phyloP scores from a whole-genome alignment of 306 rosid genomes.

The Gleditsia sinensis region DNA sequence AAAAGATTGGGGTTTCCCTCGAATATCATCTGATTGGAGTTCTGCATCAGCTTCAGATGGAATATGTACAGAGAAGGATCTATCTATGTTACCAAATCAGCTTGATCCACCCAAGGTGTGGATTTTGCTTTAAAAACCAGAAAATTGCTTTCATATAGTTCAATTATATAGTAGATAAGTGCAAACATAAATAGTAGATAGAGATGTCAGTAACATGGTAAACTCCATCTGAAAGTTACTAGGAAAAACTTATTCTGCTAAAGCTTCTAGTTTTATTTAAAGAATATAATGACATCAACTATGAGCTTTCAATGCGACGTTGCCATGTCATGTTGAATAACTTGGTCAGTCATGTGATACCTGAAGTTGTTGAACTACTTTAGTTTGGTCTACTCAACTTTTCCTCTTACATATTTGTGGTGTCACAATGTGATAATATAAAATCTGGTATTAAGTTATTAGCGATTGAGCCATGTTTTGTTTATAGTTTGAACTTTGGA shows the following conservation, averaged over 20 bases:
- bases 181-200: slow-evolving; percentile 16
- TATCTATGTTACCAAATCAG: slow-evolving; percentile 36
- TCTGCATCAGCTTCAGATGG: slow-evolving; percentile 39
- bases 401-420: neutral
- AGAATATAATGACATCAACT: neutral
- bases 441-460: neutral
- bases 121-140: slow-evolving; percentile 10
- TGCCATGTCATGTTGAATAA: neutral
- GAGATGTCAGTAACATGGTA: neutral
- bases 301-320: neutral
- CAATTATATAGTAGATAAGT: slow-evolving; percentile 13
- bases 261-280: neutral
- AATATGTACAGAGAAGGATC: slow-evolving; percentile 35
- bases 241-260: neutral
- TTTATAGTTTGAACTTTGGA: neutral
- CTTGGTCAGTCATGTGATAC: neutral
- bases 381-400: neutral
- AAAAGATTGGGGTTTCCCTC: slow-evolving; percentile 82
- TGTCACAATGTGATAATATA: neutral
- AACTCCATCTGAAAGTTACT: too few species aligned
- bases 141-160: neutral
- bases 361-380: neutral
- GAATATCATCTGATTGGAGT: slow-evolving; percentile 47
- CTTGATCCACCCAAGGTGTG: slow-evolving; percentile 53
- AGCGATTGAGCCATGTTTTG: neutral